phyloP scores from a whole-genome alignment of 2,329 filamentous ascomycete genomes.

The Fusarium pseudonygamai region DNA sequence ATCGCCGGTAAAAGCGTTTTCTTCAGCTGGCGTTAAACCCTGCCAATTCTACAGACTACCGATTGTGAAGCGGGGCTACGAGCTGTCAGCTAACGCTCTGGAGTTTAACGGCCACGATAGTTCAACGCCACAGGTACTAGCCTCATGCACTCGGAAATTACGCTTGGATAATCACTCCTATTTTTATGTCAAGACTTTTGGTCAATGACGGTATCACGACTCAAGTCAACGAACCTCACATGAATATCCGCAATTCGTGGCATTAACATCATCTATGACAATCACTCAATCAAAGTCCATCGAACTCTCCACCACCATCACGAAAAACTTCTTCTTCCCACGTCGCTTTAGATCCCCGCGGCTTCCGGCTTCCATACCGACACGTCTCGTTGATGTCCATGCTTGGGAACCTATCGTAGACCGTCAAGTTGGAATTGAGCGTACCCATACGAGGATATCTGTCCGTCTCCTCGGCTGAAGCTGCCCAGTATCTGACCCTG shows the following conservation, averaged over 20 bases:
- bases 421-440: not conserved
- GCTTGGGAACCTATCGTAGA: not conserved
- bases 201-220: too few species aligned
- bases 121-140: not conserved
- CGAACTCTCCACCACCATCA: not conserved
- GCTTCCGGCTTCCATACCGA: not conserved
- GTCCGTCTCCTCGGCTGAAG: not conserved
- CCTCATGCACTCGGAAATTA: not conserved
- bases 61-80: not conserved
- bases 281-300: not conserved
- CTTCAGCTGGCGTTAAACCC: not conserved
- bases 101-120: not conserved
- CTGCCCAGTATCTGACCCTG: constrained; percentile 3
- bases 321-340: constrained; percentile 11
- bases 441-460: not conserved
- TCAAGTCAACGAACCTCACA: fast-evolving
- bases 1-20: not conserved
- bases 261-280: too few species aligned
- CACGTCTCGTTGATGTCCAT: not conserved
- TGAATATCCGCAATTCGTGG: fast-evolving
- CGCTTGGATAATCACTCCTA: not conserved
- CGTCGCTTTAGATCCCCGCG: not conserved
- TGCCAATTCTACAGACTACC: not conserved
- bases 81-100: not conserved
- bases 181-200: not conserved